Conservation (phyloP, 2,329 filamentous ascomycete genomes). For the Xylaria multiplex region DNA sequence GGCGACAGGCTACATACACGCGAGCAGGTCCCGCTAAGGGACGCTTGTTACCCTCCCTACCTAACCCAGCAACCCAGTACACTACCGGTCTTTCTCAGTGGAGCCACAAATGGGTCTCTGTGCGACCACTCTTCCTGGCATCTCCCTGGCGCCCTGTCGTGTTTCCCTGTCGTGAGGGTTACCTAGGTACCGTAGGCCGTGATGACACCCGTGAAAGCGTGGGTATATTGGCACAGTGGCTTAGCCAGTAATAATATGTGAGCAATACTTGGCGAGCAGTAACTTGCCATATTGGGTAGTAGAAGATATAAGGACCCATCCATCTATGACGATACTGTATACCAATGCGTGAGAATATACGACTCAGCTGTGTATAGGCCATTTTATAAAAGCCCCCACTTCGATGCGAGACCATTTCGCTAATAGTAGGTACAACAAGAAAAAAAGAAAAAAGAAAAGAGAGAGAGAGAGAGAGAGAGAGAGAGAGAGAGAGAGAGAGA, state of each 20-base stretch:
- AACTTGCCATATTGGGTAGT: constrained; percentile 26
- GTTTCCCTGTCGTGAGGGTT: constrained; percentile 27
- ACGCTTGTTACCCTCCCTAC: constrained; percentile 28
- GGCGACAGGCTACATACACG: constrained; percentile 6
- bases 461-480: not conserved
- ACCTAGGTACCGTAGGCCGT: not conserved
- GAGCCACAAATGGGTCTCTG: constrained; percentile 34
- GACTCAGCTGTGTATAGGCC: constrained; percentile 5
- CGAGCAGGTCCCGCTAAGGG: constrained; percentile 28
- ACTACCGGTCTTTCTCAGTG: constrained; percentile 19
- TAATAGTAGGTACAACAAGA: not conserved
- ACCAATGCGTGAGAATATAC: not conserved
- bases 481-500: not conserved
- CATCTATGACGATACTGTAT: not conserved
- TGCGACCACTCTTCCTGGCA: no score
- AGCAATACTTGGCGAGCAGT: constrained; percentile 19
- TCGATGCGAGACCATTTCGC: not conserved
- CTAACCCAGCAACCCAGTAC: constrained; percentile 45
- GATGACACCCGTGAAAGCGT: constrained; percentile 33
- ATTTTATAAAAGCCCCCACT: constrained; percentile 6
- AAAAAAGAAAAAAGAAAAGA: not conserved
- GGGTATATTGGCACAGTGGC: constrained; percentile 4
- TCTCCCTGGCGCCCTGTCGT: constrained; percentile 5
- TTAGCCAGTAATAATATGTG: constrained; percentile 3
- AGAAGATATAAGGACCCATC: not conserved